Base-by-base conservation (phyloP, 176 grass and related monocot species). In the Rhipidocladum racemiflorum region DNA sequence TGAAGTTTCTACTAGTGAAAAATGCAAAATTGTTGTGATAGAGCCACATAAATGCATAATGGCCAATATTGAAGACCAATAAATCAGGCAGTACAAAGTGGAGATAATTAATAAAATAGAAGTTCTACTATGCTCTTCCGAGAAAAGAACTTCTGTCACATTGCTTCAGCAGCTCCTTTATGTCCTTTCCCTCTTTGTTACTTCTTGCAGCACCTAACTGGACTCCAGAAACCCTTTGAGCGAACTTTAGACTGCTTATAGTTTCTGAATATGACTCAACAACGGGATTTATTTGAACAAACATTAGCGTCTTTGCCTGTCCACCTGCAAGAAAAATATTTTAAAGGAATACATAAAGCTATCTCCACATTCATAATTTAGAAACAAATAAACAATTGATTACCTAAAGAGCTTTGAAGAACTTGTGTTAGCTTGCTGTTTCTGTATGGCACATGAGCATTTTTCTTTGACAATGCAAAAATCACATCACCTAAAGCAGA, bases 401-500 rank as follows among this genome's bases (percentile, higher is more conserved):
- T 94, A 94, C 94, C 94, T 80, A 97, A 79, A 68, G 94, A 97
- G 81, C 94, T 97, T 83, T 97, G 94, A 83, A 97, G 94, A 81
- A 97, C 94, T 92, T 97, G 94, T 63, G 94, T 97, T 44, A 97
- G 81, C 73, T 97, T 97, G 89, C 94, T 94, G 29, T 97, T 97
- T 67, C 94, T 91, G 81, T 97, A 97, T 50, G 94, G 94, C 59
- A 97, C 94, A 76, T 97, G 91, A 13, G 85, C 61, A 70, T 76
- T 97, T 73, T 88, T 97, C 34, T 97, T 92, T 21, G 94, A 77
- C 28, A 97, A 82, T 78, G 94, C 85, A 94, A 94, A 97, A 63
- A 97, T 97, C 16, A 94, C 94, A 85, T 97, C 94, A 25, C 94
- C 94, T 75, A 97, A 84, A 64, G 94, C 91, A 74, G 94, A 97